A percentile compares a stretch with the other conserved stretches of the same genome.
Conservation (phyloP, 148 eudicot genomes). For the Rhododendron griersonianum region DNA sequence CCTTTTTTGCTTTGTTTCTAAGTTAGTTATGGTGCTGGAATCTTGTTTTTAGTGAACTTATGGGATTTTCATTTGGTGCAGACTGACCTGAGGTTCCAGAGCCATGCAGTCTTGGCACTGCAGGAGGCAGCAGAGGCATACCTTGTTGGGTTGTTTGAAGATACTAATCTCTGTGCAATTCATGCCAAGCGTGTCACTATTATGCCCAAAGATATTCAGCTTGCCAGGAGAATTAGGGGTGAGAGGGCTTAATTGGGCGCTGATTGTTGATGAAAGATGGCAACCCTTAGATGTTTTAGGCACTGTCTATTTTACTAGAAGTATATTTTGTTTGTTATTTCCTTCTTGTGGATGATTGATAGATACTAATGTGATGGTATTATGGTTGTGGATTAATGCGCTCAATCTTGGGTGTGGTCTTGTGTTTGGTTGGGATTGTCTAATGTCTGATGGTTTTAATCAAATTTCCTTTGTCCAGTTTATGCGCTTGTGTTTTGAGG, state of each 20-base stretch:
- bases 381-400: not conserved
- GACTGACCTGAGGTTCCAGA: constrained; percentile 27
- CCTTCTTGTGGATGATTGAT: not conserved
- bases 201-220: constrained; percentile 10
- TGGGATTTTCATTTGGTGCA: constrained; percentile 8
- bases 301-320: not conserved
- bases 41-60: not conserved
- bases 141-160: constrained; percentile 23
- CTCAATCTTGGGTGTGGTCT: not conserved
- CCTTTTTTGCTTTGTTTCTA: not conserved
- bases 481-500: not conserved
- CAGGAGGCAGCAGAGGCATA: constrained; percentile 26
- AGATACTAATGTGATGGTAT: not conserved
- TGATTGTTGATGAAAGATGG: not conserved
- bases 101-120: constrained; percentile 23
- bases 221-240: constrained; percentile 15
- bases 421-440: not conserved
- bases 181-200: constrained; percentile 13
- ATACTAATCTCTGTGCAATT: constrained; percentile 13
- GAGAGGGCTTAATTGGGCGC: constrained; percentile 9
- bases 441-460: not conserved
- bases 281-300: not conserved
- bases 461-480: not conserved
- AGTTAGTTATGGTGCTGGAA: not conserved
- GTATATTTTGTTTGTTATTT: not conserved